Conservation (phyloP, 139 green algal genomes). For the Chlamydomonas applanata region DNA sequence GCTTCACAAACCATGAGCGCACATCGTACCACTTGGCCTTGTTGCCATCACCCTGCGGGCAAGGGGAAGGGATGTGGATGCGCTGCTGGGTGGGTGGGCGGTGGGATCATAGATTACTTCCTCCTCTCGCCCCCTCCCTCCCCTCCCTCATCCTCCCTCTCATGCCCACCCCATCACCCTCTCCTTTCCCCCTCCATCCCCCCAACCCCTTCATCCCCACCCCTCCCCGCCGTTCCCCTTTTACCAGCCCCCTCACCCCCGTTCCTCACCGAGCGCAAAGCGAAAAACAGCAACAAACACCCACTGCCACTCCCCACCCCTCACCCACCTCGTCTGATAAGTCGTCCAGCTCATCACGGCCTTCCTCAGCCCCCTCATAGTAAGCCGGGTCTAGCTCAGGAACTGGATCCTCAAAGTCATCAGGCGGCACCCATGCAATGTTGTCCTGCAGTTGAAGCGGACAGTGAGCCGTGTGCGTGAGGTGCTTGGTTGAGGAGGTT, state of each 20-base stretch:
- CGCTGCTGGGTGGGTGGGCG: too few relatives aligned
- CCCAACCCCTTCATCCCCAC: not conserved
- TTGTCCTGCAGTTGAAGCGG: not conserved
- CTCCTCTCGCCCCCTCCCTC: not conserved
- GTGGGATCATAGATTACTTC: not conserved
- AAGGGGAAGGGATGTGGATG: not conserved
- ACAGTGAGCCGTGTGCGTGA: too few relatives aligned
- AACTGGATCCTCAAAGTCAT: slow-evolving; percentile 35
- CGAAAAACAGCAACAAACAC: too few relatives aligned
- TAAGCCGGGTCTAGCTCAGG: slow-evolving; percentile 30
- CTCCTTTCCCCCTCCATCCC: too few relatives aligned
- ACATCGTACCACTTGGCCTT: not conserved
- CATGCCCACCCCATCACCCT: too few relatives aligned
- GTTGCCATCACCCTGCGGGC: not conserved
- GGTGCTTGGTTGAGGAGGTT: too few relatives aligned
- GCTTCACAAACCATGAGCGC: not conserved
- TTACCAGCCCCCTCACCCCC: not conserved
- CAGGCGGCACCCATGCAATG: slow-evolving; percentile 28
- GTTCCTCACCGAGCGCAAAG: too few relatives aligned
- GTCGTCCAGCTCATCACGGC: too few relatives aligned
- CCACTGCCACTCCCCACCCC: too few relatives aligned
- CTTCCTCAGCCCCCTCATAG: slow-evolving; percentile 6
- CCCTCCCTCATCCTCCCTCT: too few relatives aligned
- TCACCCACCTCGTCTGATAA: too few relatives aligned
- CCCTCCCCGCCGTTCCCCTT: not conserved